Evolutionary conservation across 768 basidiomycete species (phyloP).

Genomic region (Suillus ampliporus): DNA sequence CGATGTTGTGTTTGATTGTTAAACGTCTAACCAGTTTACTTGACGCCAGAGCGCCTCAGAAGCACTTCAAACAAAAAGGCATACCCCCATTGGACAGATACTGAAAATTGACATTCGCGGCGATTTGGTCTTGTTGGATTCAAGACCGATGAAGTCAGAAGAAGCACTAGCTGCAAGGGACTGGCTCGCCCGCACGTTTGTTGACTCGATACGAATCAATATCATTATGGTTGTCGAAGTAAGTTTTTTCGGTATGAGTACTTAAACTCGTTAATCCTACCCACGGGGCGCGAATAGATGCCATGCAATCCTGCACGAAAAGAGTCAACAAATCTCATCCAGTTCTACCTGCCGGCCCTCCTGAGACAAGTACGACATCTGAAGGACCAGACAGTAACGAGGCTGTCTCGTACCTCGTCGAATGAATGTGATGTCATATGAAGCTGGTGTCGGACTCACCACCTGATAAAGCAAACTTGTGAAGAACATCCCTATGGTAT

Average conservation of each 20-base stretch:
- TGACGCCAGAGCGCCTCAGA: conserved; percentile 67
- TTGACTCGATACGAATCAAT: conserved; percentile 77
- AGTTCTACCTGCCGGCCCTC: conserved; percentile 1
- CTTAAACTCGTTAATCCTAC: conserved; percentile 13
- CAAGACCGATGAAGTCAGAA: conserved; percentile 75
- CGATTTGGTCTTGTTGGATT: conserved; percentile 94
- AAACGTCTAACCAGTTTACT: conserved; percentile 79
- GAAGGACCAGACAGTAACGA: conserved; percentile 27
- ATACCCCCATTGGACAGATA: conserved; percentile 77
- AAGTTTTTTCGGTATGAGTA: conserved; percentile 28
- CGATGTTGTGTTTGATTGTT: conserved; percentile 83
- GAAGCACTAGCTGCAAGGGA: conserved; percentile 75
- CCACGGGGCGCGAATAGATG: conserved; percentile 69
- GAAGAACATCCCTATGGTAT: conserved; percentile 98
- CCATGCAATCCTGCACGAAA: conserved; percentile 77
- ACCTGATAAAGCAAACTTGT: conserved; percentile 74
- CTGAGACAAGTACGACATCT: conserved; percentile 3
- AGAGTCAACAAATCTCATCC: conserved; percentile 45
- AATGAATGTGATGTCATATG: conserved; percentile 77
- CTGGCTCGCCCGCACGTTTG: conserved; percentile 86
- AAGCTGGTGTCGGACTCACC: conserved; percentile 41
- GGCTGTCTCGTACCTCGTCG: conserved; percentile 66
- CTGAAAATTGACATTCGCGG: conserved; percentile 82
- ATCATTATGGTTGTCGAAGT: conserved; percentile 85
- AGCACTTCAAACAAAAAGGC: conserved; percentile 68